These are phyloP conservation scores for Chloranthus sessilifolius DNA, from an alignment of 164 flowering plant genomes.

Conservation along the genomic window DNA sequence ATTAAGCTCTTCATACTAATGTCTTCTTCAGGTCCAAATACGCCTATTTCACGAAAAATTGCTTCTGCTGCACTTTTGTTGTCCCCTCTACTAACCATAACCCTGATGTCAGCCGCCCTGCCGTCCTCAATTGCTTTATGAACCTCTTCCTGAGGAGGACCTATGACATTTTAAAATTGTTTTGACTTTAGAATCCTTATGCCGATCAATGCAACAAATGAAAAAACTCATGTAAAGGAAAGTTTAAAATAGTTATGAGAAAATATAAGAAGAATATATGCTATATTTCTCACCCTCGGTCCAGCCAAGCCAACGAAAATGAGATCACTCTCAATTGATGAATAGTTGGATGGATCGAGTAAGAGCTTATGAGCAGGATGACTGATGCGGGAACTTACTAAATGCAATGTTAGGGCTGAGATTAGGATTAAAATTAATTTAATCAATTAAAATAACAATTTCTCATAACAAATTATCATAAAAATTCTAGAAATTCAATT, in stretches of 20 bases:
- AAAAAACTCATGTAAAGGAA: no score
- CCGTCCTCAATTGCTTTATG: conserved; percentile 52
- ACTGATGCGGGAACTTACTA: no score
- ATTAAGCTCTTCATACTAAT: conserved; percentile 51
- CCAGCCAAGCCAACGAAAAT: conserved; percentile 85
- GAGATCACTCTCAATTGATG: conserved; percentile 66
- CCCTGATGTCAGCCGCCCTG: conserved; percentile 48
- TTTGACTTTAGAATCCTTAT: no score
- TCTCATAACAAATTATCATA: no score
- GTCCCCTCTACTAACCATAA: conserved; percentile 53
- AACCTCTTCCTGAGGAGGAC: conserved; percentile 55
- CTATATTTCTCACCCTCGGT: conserved; percentile 73
- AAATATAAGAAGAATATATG: no score
- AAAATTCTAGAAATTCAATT: no score
- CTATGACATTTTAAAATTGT: conserved; percentile 25
- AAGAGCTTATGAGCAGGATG: conserved; percentile 84
- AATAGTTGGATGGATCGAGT: conserved; percentile 64
- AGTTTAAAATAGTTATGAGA: no score
- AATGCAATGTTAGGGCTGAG: no score
- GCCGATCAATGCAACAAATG: no score
- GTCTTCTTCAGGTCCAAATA: conserved; percentile 50
- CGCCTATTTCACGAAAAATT: conserved; percentile 72
- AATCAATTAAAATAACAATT: no score
- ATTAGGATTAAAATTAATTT: no score
- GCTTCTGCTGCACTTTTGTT: conserved; percentile 68